phyloP scores from a whole-genome alignment of 73 alveolate species.

The Paramecium sexaurelia region DNA sequence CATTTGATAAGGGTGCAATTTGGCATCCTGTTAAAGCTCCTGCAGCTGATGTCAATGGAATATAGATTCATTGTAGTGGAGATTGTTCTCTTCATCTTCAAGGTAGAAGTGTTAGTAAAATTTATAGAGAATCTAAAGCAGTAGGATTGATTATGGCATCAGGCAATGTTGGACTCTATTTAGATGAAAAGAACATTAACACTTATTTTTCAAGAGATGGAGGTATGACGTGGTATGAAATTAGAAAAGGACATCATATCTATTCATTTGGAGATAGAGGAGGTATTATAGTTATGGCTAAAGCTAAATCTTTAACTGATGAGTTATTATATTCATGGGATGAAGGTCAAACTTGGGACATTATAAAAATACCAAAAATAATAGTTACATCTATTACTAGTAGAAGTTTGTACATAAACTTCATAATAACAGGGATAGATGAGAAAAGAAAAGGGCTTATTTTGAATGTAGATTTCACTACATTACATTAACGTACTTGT shows the following conservation, averaged over 20 bases:
- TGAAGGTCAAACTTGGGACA: conserved; percentile 84
- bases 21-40: conserved; percentile 88
- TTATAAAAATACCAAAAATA: not conserved
- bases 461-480: conserved; percentile 80
- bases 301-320: conserved; percentile 77
- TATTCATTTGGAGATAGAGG: conserved; percentile 97
- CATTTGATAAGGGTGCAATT: conserved; percentile 89
- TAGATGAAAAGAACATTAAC: conserved; percentile 67
- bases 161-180: conserved; percentile 88
- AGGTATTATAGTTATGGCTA: conserved; percentile 94
- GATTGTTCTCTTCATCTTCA: conserved; percentile 90
- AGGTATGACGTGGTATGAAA: conserved; percentile 87
- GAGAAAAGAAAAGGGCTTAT: conserved; percentile 71
- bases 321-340: conserved; percentile 82
- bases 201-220: conserved; percentile 91
- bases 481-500: conserved; percentile 86
- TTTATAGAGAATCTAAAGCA: conserved; percentile 81
- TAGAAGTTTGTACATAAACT: conserved; percentile 4
- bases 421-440: not conserved
- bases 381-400: not conserved
- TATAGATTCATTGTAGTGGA: conserved; percentile 70
- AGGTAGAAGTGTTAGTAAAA: conserved; percentile 78
- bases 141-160: conserved; percentile 88
- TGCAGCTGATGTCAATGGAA: conserved; percentile 64
- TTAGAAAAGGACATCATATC: conserved; percentile 85